Conservation (phyloP, 192 early-diverging fungal genomes). For the Podila epicladia region DNA sequence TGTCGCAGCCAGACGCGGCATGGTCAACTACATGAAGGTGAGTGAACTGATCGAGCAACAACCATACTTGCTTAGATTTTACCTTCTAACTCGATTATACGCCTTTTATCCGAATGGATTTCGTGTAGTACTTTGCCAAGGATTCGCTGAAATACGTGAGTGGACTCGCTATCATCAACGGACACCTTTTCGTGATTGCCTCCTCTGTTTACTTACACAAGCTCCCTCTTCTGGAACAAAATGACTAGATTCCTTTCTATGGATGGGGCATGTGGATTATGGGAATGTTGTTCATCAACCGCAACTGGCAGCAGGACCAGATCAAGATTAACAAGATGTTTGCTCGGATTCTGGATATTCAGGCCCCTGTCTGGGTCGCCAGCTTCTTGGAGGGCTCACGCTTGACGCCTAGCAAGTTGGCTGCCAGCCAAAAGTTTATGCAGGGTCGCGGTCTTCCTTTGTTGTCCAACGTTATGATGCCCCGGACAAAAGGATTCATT, state of each 20-base stretch:
- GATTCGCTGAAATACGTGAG: conserved; percentile 68
- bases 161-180: not conserved
- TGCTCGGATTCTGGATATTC: conserved; percentile 54
- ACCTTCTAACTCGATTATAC: not conserved
- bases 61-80: not conserved
- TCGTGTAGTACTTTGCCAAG: conserved; percentile 66
- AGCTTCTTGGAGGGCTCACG: conserved; percentile 68
- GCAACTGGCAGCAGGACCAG: conserved; percentile 67
- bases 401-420: conserved; percentile 57
- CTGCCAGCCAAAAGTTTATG: conserved; percentile 61
- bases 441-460: conserved; percentile 53
- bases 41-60: not conserved
- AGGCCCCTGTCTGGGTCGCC: conserved; percentile 64
- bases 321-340: conserved; percentile 62
- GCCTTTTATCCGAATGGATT: not conserved
- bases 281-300: conserved; percentile 65
- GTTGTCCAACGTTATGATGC: conserved; percentile 60
- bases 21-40: conserved; percentile 65
- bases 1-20: conserved; percentile 58
- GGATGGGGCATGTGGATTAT: conserved; percentile 72
- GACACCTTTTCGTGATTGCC: not conserved
- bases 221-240: not conserved
- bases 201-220: not conserved
- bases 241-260: conserved; percentile 64
- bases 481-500: conserved; percentile 65